Evolutionary conservation across 2,329 filamentous ascomycete genomes (phyloP), one percentile per base, ranked within the genome.

Genomic region (Orbilia brochopaga): DNA sequence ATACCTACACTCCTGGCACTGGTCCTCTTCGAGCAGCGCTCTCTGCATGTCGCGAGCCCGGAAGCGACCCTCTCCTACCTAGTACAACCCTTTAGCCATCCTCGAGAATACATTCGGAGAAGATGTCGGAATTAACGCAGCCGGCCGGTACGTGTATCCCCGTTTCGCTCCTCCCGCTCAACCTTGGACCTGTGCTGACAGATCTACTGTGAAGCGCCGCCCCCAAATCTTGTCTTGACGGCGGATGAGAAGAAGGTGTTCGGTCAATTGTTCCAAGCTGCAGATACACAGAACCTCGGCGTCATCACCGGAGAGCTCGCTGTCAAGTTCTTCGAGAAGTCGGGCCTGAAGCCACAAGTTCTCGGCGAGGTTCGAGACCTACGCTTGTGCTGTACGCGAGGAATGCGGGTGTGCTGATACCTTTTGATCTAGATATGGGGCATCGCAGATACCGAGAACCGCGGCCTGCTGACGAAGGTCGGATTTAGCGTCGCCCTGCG

Each of bases 241-340:
- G 82, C 90, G 54, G 92, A 97, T 76, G 94, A 99, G 85, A 97
- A 96, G 83, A 90, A 91, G 80, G 87, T 90, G 69, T 99, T 95
- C 80, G 91, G 90, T 76, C 91, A 94, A 80, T 88, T 99, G 74
- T 97, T 99, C 82, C 88, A 90, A 79, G 89, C 92, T 77, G 94
- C 94, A 75, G 94, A 99, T 81, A 90, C 89, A 69, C 94, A 97
- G 77, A 90, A 87, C 79, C 88, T 96, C 66, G 92, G 92, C 63
- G 92, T 97, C 74, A 91, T 99, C 35, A 97, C 94, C 17, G 94
- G 94, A 80, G 94, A 99, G 81, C 86, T 95, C 73, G 94, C 94
- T 69, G 92, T 99, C 79, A 91, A 92, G 79, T 97, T 99, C 83
- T 99, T 99, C 79, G 92, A 97, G 81, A 94, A 94, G 83, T 97